Conservation (phyloP, 192 early-diverging fungal genomes). For the Coemansia javaensis region DNA sequence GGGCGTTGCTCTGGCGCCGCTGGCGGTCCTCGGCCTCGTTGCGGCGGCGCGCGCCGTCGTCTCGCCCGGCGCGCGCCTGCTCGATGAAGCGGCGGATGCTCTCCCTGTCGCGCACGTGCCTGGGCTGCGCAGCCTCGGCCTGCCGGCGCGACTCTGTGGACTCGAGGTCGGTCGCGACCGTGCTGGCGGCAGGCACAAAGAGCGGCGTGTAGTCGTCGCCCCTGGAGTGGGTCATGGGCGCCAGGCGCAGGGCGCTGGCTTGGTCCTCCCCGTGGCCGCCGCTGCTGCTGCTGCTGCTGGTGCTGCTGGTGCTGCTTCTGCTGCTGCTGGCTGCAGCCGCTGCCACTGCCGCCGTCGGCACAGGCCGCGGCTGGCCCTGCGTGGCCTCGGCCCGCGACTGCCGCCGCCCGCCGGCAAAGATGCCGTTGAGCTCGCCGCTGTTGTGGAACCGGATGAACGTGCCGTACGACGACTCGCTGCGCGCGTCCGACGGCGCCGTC, state of each 20-base stretch:
- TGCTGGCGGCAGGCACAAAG: too few relatives aligned
- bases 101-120: conserved; percentile 34
- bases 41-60: conserved; percentile 21
- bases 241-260: too few relatives aligned
- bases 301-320: too few relatives aligned
- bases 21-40: conserved; percentile 17
- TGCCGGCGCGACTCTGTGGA: too few relatives aligned
- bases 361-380: too few relatives aligned
- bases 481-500: conserved; percentile 9
- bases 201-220: not conserved
- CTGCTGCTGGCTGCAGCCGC: too few relatives aligned
- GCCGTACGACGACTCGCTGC: conserved; percentile 42
- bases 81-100: conserved; percentile 38
- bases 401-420: conserved; percentile 6
- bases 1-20: conserved; percentile 21
- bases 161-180: too few relatives aligned
- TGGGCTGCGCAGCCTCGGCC: not conserved
- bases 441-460: conserved; percentile 48
- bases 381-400: not conserved
- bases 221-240: not conserved
- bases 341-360: too few relatives aligned
- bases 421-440: conserved; percentile 46
- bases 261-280: too few relatives aligned
- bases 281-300: not conserved
- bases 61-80: conserved; percentile 21